Evolutionary conservation across 257 asterid genomes (phyloP).

Genomic region (Ligustrum vulgare): DNA sequence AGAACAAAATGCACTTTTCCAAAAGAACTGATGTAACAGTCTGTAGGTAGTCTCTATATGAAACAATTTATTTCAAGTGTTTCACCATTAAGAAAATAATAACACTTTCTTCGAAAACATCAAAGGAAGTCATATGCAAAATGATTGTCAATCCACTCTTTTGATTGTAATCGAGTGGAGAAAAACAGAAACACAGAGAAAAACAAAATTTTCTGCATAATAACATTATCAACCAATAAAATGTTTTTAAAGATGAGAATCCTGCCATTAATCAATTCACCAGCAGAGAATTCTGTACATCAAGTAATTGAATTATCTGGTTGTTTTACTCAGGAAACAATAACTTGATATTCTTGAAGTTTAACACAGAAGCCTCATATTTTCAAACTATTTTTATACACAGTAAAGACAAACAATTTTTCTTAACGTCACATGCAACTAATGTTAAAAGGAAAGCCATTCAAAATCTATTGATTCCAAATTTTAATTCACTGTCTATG

Average conservation of each 20-base stretch:
- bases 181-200: background rate
- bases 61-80: background rate
- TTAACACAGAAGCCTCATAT: background rate
- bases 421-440: background rate
- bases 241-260: too few species aligned
- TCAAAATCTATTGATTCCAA: background rate
- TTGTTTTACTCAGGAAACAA: background rate
- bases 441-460: conserved; percentile 5
- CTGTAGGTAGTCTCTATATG: background rate
- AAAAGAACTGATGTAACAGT: conserved; percentile 12
- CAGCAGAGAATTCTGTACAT: background rate
- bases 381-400: background rate
- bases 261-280: background rate
- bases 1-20: conserved; percentile 1
- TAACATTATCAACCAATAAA: background rate
- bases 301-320: background rate
- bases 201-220: background rate
- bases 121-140: background rate
- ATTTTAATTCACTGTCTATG: background rate
- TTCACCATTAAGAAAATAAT: background rate
- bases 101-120: background rate
- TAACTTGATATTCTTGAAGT: background rate
- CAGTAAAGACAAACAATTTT: background rate
- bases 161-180: background rate
- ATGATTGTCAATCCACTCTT: background rate